These are phyloP conservation scores for Colletotrichum tropicicola DNA, from an alignment of 2,329 filamentous ascomycete genomes.

Conservation along the genomic window DNA sequence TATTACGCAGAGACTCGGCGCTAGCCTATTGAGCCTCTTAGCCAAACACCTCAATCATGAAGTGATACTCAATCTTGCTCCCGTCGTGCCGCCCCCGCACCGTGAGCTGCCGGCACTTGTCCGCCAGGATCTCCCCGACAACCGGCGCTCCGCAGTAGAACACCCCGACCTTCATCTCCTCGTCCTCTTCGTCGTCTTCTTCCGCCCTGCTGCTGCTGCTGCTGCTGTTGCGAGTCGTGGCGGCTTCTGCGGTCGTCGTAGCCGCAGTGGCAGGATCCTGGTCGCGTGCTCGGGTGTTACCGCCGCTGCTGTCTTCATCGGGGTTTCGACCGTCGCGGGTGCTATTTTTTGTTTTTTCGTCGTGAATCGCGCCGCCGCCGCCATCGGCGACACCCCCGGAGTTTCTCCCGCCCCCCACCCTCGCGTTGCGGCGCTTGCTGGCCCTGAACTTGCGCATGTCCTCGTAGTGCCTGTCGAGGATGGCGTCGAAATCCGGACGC, in stretches of 20 bases:
- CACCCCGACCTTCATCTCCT: slow-evolving; percentile 58
- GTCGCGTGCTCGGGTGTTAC: no score
- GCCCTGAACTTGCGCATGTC: slow-evolving; percentile 54
- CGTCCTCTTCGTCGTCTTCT: slow-evolving; percentile 36
- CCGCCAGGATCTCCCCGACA: slow-evolving; percentile 64
- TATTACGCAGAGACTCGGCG: no score
- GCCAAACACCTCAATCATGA: slow-evolving; percentile 67
- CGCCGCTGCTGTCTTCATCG: no score
- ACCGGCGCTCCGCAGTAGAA: slow-evolving; percentile 66
- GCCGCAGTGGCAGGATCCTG: no score
- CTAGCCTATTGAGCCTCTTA: no score
- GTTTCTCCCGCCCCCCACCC: slow-evolving; percentile 17
- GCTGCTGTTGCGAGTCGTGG: neutral
- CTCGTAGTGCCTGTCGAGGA: slow-evolving; percentile 63
- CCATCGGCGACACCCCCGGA: no score
- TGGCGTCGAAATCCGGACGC: slow-evolving; percentile 60
- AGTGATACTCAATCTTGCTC: slow-evolving; percentile 62
- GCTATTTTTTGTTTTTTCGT: neutral
- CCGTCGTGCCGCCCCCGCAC: slow-evolving; percentile 59
- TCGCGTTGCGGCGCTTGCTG: slow-evolving; percentile 32
- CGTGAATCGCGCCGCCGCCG: neutral
- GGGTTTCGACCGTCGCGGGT: no score
- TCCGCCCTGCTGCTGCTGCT: neutral
- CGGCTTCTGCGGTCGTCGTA: no score
- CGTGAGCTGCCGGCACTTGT: slow-evolving; percentile 61